Evolutionary conservation across 2,329 filamentous ascomycete genomes (phyloP).

Genomic region (Trichothecium roseum): DNA sequence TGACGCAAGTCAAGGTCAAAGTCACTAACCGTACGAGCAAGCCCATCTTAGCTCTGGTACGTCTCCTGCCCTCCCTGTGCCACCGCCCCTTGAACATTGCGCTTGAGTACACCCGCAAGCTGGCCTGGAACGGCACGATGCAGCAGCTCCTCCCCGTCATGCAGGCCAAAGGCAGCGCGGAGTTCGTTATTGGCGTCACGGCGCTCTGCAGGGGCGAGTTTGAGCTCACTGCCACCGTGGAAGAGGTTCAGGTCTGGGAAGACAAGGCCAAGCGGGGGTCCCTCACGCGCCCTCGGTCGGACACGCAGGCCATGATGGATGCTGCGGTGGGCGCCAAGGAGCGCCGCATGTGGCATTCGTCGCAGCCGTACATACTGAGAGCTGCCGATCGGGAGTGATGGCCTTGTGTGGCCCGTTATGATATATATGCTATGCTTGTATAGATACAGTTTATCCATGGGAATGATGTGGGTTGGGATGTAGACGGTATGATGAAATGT

Average conservation of each 20-base stretch:
- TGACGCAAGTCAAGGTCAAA: constrained; percentile 58
- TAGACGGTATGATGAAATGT: too few species aligned
- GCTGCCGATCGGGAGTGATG: constrained; percentile 19
- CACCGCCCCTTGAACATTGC: constrained; percentile 62
- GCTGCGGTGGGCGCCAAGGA: constrained; percentile 47
- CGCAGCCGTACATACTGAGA: constrained; percentile 43
- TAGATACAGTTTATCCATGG: too few species aligned
- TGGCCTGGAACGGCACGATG: constrained; percentile 76
- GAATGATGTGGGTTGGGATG: too few species aligned
- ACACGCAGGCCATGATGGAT: constrained; percentile 48
- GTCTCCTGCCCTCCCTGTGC: constrained; percentile 67
- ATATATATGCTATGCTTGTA: too few species aligned
- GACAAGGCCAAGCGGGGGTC: constrained; percentile 16
- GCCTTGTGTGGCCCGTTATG: too few species aligned
- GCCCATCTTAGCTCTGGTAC: constrained; percentile 60
- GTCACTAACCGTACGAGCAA: constrained; percentile 63
- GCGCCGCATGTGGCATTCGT: constrained; percentile 54
- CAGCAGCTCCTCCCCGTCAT: constrained; percentile 63
- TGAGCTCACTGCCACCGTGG: constrained; percentile 69
- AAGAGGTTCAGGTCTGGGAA: constrained; percentile 58
- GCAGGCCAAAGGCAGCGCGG: constrained; percentile 43
- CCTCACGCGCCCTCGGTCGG: constrained; percentile 29
- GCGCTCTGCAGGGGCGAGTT: constrained; percentile 72
- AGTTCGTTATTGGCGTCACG: constrained; percentile 59
- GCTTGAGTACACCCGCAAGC: constrained; percentile 70